These are phyloP conservation scores for Miscanthus sacchariflorus DNA, from an alignment of 202 grass and related monocot genomes.

Conservation along the genomic window DNA sequence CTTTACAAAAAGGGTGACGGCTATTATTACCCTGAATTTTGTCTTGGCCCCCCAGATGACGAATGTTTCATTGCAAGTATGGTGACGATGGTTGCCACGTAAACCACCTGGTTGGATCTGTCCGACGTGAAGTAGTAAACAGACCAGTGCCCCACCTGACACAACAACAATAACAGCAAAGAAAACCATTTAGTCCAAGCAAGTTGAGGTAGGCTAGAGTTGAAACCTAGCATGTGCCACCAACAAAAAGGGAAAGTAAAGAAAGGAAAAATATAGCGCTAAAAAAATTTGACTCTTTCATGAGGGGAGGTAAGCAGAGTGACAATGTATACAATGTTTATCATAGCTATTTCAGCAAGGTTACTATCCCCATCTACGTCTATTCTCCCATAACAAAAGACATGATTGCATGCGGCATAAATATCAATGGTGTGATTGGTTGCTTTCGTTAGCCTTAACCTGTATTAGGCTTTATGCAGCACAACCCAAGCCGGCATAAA, in stretches of 20 bases:
- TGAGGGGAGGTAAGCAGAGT: background rate
- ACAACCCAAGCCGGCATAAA: background rate
- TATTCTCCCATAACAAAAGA: background rate
- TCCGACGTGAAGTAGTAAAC: slow-evolving; percentile 77
- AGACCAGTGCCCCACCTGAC: slow-evolving; percentile 73
- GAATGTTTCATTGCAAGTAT: slow-evolving; percentile 92
- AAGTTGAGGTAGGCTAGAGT: background rate
- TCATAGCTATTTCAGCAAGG: background rate
- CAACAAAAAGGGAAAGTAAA: background rate
- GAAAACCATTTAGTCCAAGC: background rate
- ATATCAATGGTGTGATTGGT: background rate
- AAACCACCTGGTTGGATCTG: slow-evolving; percentile 84
- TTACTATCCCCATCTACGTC: background rate
- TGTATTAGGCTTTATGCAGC: background rate
- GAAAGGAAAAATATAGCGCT: background rate
- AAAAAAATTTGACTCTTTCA: background rate
- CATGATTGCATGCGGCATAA: background rate
- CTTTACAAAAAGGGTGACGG: background rate
- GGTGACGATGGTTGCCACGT: slow-evolving; percentile 93
- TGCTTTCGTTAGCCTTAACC: background rate
- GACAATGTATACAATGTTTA: background rate
- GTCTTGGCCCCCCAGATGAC: slow-evolving; percentile 95
- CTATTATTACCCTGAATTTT: slow-evolving; percentile 80
- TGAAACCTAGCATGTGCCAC: background rate
- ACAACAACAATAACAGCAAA: slow-evolving; percentile 23